Conservation (phyloP, 2,329 filamentous ascomycete species). For the Ramularia endophylla region DNA sequence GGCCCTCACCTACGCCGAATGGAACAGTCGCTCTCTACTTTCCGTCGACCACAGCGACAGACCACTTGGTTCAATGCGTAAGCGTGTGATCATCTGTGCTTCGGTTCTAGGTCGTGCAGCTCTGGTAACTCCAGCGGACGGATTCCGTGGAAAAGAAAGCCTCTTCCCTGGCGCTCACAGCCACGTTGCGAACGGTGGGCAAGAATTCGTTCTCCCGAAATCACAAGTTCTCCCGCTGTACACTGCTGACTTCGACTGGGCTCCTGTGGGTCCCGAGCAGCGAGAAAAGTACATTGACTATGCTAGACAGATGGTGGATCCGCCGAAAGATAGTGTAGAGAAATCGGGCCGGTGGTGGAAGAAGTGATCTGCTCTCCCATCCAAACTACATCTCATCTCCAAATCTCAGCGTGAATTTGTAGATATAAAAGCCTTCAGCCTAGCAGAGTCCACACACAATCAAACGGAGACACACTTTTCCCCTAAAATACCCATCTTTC, state of each 20-base stretch:
- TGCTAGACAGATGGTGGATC: neutral
- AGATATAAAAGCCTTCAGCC: too few species aligned
- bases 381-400: too few species aligned
- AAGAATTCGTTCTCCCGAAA: neutral
- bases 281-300: neutral
- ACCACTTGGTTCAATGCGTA: neutral
- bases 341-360: neutral
- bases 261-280: neutral
- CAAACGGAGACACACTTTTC: too few species aligned
- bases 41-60: neutral
- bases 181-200: slow-evolving; percentile 1
- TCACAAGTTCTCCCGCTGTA: slow-evolving; percentile 1
- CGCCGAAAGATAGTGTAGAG: neutral
- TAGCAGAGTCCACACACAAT: too few species aligned
- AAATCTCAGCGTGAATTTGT: too few species aligned
- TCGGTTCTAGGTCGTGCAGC: slow-evolving; percentile 2
- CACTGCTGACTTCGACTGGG: neutral
- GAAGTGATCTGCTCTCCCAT: too few species aligned
- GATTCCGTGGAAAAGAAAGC: neutral
- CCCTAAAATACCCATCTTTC: too few species aligned
- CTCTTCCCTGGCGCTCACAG: slow-evolving; percentile 1
- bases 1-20: slow-evolving; percentile 3
- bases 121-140: neutral
- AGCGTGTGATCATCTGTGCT: slow-evolving; percentile 2
- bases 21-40: neutral